These are phyloP conservation scores for Bipolaris gigantea DNA, from an alignment of 2,329 filamentous ascomycete genomes.

Conservation along the genomic window DNA sequence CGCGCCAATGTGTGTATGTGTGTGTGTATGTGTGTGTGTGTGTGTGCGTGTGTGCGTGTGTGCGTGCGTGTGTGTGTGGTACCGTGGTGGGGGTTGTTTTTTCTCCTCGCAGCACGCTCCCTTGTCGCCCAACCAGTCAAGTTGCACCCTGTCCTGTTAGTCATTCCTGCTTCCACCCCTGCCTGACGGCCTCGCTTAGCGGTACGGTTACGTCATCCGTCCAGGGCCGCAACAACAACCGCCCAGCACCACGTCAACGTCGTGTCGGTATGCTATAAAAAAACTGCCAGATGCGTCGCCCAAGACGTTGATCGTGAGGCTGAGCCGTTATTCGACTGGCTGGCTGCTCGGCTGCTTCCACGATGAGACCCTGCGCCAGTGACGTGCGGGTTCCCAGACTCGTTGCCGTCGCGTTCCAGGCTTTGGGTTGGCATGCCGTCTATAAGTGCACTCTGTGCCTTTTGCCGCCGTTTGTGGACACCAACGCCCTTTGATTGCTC, in stretches of 20 bases:
- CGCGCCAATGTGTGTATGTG: too few relatives aligned
- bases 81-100: not conserved
- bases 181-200: slow-evolving; percentile 16
- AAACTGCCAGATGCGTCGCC: slow-evolving; percentile 6
- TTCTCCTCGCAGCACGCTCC: not conserved
- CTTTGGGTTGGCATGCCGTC: slow-evolving; percentile 1
- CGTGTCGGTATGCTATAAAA: slow-evolving; percentile 19
- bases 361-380: slow-evolving; percentile 7
- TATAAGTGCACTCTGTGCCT: slow-evolving; percentile 12
- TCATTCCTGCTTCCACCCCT: slow-evolving; percentile 19
- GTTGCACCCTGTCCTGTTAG: not conserved
- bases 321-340: slow-evolving; percentile 19
- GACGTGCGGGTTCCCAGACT: slow-evolving; percentile 9
- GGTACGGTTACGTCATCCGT: slow-evolving; percentile 16
- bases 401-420: slow-evolving; percentile 1
- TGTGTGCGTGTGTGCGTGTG: too few relatives aligned
- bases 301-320: slow-evolving; percentile 21
- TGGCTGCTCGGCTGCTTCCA: slow-evolving; percentile 16
- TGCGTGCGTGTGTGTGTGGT: too few relatives aligned
- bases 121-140: not conserved
- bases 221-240: slow-evolving; percentile 14
- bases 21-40: too few relatives aligned
- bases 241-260: slow-evolving; percentile 26
- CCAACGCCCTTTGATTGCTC: not conserved
- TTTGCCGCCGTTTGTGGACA: not conserved